phyloP scores from a whole-genome alignment of 2,329 filamentous ascomycete genomes.

The Colletotrichum sp. region DNA sequence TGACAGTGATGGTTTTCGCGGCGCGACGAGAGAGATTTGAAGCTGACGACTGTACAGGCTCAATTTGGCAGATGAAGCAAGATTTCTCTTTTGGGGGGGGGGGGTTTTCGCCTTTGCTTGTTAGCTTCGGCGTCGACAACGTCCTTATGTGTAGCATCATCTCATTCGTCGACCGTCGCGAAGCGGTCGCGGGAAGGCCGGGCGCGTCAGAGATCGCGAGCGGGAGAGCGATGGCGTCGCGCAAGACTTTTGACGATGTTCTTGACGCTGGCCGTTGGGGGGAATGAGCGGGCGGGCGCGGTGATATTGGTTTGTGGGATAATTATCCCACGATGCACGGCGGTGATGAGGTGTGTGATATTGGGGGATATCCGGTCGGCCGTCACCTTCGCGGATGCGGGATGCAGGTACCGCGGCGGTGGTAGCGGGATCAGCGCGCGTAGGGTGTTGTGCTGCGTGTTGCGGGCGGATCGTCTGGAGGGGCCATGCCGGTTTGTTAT shows the following conservation, averaged over 20 bases:
- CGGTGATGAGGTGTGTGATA: not conserved
- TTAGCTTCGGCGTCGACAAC: not conserved
- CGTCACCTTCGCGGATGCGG: not conserved
- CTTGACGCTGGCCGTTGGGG: not conserved
- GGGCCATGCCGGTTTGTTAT: not conserved
- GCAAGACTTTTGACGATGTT: not conserved
- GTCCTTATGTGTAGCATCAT: not conserved
- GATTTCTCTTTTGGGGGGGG: not conserved
- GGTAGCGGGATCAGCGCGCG: not conserved
- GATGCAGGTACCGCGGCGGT: not conserved
- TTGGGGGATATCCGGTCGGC: not conserved
- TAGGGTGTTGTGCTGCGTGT: not conserved
- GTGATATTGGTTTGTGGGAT: not conserved
- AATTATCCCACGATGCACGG: not conserved
- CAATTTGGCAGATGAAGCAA: not conserved
- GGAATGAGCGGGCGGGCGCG: not conserved
- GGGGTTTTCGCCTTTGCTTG: not conserved
- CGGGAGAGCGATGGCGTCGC: not conserved
- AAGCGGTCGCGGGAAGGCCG: constrained; percentile 2
- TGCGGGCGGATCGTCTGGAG: not conserved
- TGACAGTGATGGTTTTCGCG: not conserved
- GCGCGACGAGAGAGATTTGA: not conserved
- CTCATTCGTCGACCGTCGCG: not conserved
- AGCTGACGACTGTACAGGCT: not conserved
- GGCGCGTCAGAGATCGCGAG: not conserved